A percentile compares a stretch with the other conserved stretches of the same genome.
Evolutionary conservation across 2,329 filamentous ascomycete genomes (phyloP).

Genomic region (Fusarium phyllophilum): DNA sequence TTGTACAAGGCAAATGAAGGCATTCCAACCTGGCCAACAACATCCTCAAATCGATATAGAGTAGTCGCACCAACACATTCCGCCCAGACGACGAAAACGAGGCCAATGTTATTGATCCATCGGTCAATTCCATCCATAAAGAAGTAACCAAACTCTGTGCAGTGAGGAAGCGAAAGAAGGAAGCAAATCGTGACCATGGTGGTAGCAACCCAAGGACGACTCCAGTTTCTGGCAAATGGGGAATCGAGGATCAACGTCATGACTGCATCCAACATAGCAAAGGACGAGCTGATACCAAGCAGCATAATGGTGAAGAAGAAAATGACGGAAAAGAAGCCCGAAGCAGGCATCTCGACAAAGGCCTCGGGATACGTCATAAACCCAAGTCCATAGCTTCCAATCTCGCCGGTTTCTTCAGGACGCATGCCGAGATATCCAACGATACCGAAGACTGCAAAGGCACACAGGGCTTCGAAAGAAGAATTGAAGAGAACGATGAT

Average conservation of each 20-base stretch:
- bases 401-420: background rate
- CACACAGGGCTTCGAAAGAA: background rate
- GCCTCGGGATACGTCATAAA: background rate
- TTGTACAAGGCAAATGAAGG: background rate
- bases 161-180: background rate
- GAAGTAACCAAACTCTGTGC: background rate
- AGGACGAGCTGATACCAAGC: background rate
- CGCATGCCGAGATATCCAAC: background rate
- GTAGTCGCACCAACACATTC: background rate
- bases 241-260: background rate
- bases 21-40: background rate
- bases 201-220: background rate
- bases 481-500: background rate
- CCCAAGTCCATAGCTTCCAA: background rate
- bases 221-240: background rate
- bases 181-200: background rate
- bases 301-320: background rate
- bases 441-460: background rate
- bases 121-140: background rate
- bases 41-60: background rate
- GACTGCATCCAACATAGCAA: background rate
- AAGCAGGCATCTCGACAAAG: background rate
- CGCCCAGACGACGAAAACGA: background rate
- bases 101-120: background rate
- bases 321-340: background rate